Conservation (phyloP, 2,329 filamentous ascomycete species). For the Cladosporium sphaerospermum region DNA sequence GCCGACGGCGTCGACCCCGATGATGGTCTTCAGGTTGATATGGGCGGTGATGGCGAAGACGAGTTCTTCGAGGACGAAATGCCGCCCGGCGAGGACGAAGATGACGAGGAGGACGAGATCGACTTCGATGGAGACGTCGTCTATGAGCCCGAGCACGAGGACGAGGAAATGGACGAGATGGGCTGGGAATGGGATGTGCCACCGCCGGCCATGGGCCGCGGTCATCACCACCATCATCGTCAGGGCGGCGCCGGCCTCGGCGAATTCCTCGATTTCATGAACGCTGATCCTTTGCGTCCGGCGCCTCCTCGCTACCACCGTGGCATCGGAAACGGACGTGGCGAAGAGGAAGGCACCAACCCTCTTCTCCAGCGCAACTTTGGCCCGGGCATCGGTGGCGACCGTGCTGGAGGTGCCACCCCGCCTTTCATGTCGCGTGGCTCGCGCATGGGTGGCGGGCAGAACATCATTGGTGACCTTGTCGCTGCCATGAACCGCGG, state of each 20-base stretch:
- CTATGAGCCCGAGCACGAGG: conserved; percentile 45
- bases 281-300: conserved; percentile 18
- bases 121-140: conserved; percentile 63
- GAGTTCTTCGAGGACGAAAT: conserved; percentile 54
- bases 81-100: conserved; percentile 48
- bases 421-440: conserved; percentile 10
- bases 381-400: conserved; percentile 8
- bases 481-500: conserved; percentile 9
- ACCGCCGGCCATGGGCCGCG: conserved; percentile 2
- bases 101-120: conserved; percentile 55
- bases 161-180: conserved; percentile 27
- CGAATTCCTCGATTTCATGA: conserved; percentile 25
- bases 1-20: conserved; percentile 32
- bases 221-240: conserved; percentile 21
- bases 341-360: conserved; percentile 75
- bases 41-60: conserved; percentile 38
- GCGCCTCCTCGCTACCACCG: conserved; percentile 6
- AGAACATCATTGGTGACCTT: conserved; percentile 9
- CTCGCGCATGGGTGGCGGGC: neutral
- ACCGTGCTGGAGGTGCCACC: conserved; percentile 3
- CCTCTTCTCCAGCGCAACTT: conserved; percentile 62
- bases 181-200: conserved; percentile 10
- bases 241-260: conserved; percentile 15
- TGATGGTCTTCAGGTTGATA: conserved; percentile 31
- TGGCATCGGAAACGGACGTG: conserved; percentile 29